Base-by-base conservation (phyloP, 2,329 filamentous ascomycete genomes). In the Fusarium foetens region DNA sequence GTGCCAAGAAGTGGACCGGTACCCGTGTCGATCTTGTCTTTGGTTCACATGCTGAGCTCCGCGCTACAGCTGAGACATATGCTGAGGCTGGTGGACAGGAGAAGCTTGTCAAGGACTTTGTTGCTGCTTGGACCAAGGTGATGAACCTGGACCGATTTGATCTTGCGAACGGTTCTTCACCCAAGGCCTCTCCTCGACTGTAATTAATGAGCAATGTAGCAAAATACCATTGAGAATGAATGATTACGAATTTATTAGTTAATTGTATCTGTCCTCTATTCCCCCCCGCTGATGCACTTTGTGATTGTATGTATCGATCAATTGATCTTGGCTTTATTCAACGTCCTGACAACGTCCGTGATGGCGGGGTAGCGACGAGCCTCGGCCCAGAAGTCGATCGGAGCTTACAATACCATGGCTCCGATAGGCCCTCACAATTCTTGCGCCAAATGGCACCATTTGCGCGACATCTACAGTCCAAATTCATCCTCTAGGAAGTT, bases 91-190 rank as follows among this genome's bases (percentile, higher is more conserved):
- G 91, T 72, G 86, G 83, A 23, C 78, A 86, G 57, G 84, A 88
- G 67, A 91, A 90, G 84, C 92, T 94, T 66, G 87, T 90, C 48
- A 88, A 87, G 80, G 92, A 94, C 84, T 94, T 94, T 77, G 87
- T 93, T 14, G 83, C 85, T 19, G 91, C 89, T 14, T 94, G 92
- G 92, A 83, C 85, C 76, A 94, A 94, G 90, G 88, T 94, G 21
- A 91, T 92, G 88, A 91, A 92, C 77, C 79, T 91, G 66, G 92
- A 94, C 79, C 87, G 92, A 23, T 94, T 89, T 77, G 92, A 94
- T 54, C n/a, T 75, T 60, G 46, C 48, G 25, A 66, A 52, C 25
- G 41, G 41, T 16, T 46, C 52, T 38, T 57, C 70, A 27, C 39
- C 41, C 21, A 68, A 60, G 41, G 68, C 69, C 3, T 71, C 71